Percentiles rank a stretch among this genome's conserved stretches.
These are phyloP conservation scores for Ceratocystis eucalypticola DNA, from an alignment of 2,329 filamentous ascomycete genomes.

Conservation along the genomic window DNA sequence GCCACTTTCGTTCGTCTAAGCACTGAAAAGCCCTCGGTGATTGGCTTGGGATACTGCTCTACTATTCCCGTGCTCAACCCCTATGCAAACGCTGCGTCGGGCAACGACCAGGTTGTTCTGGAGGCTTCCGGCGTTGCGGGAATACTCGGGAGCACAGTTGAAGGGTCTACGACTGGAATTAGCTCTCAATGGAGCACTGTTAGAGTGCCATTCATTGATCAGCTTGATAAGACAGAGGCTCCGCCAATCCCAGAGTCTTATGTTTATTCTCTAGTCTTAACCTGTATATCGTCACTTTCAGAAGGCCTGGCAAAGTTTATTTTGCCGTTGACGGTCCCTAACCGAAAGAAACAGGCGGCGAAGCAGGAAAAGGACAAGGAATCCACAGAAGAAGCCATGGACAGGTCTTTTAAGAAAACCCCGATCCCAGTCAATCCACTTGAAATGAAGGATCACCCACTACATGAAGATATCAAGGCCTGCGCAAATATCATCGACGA, in stretches of 20 bases:
- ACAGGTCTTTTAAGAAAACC: slow-evolving; percentile 59
- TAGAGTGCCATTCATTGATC: slow-evolving; percentile 78
- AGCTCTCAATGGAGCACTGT: slow-evolving; percentile 85
- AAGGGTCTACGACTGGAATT: slow-evolving; percentile 60
- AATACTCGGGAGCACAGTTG: slow-evolving; percentile 61
- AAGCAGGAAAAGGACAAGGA: slow-evolving; percentile 27
- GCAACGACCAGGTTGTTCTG: slow-evolving; percentile 71
- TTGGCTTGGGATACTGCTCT: slow-evolving; percentile 80
- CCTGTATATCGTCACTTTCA: slow-evolving; percentile 79
- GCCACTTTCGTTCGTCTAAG: slow-evolving; percentile 84
- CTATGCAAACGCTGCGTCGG: slow-evolving; percentile 40
- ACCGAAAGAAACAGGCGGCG: slow-evolving; percentile 37
- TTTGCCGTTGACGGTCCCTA: slow-evolving; percentile 73
- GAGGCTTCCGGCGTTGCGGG: slow-evolving; percentile 80
- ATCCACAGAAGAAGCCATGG: slow-evolving; percentile 23
- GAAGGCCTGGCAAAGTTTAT: slow-evolving; percentile 90
- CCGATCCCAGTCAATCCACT: slow-evolving; percentile 77
- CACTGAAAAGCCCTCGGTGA: slow-evolving; percentile 76
- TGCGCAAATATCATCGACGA: slow-evolving; percentile 75
- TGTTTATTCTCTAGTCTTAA: slow-evolving; percentile 74
- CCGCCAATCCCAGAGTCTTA: slow-evolving; percentile 82
- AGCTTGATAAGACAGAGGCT: slow-evolving; percentile 81
- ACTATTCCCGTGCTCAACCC: slow-evolving; percentile 57
- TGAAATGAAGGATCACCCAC: slow-evolving; percentile 55
- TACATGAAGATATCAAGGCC: slow-evolving; percentile 56